phyloP scores from a whole-genome alignment of 176 grass and related monocot species.

The Aechmea fasciata region DNA sequence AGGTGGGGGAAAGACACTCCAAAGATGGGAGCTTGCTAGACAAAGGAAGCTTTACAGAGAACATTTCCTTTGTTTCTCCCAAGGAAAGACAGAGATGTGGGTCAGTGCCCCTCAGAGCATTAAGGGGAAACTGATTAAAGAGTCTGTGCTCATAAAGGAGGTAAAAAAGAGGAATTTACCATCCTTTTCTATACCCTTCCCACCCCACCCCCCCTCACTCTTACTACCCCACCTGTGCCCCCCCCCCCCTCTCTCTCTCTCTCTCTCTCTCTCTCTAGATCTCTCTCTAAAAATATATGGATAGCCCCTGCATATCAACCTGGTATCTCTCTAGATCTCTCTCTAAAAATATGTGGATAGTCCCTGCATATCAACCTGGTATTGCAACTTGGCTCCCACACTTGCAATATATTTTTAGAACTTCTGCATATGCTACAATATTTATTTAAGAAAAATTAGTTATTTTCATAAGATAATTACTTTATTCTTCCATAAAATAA shows the following conservation, averaged over 20 bases:
- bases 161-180: conserved; percentile 49
- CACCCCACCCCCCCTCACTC: background rate
- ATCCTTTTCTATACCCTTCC: conserved; percentile 13
- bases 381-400: background rate
- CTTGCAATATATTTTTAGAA: conserved; percentile 2
- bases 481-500: too few species aligned
- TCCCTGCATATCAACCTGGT: background rate
- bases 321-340: background rate
- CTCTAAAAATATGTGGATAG: background rate
- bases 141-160: conserved; percentile 42
- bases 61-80: conserved; percentile 49
- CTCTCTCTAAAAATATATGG: background rate
- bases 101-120: conserved; percentile 46
- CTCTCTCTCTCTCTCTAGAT: background rate
- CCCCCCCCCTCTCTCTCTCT: conserved; percentile 12
- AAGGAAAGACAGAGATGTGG: conserved; percentile 7
- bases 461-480: too few species aligned
- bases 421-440: background rate
- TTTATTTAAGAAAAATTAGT: too few species aligned
- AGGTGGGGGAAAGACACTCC: conserved; percentile 54
- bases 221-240: conserved; percentile 6
- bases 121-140: conserved; percentile 60
- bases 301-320: background rate
- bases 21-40: conserved; percentile 63
- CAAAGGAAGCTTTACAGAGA: conserved; percentile 87